Evolutionary conservation across 768 basidiomycete genomes (phyloP).

Genomic region (Mycena alexandri): DNA sequence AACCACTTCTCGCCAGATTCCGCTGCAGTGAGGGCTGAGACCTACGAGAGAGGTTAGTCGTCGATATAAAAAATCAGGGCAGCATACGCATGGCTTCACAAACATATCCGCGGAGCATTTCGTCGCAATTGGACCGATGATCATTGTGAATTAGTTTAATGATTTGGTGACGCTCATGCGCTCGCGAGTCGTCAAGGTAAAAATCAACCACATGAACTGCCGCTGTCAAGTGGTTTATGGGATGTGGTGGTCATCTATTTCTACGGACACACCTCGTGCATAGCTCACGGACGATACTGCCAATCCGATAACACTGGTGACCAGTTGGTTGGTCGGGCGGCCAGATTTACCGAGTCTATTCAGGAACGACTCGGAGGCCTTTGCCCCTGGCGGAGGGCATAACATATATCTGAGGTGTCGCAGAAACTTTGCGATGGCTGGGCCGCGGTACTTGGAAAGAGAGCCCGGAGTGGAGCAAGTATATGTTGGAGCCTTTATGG

Average conservation of each 20-base stretch:
- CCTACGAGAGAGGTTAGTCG: constrained; percentile 40
- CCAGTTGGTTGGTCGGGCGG: constrained; percentile 55
- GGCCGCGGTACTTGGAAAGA: too few species aligned
- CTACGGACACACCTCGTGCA: constrained; percentile 51
- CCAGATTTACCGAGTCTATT: constrained; percentile 49
- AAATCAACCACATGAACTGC: constrained; percentile 65
- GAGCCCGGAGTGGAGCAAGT: too few species aligned
- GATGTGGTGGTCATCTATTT: neutral
- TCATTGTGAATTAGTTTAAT: constrained; percentile 47
- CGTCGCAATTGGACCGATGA: constrained; percentile 45
- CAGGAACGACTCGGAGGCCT: constrained; percentile 55
- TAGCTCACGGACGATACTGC: constrained; percentile 60
- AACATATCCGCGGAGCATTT: constrained; percentile 61
- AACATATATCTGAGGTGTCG: too few species aligned
- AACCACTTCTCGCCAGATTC: constrained; percentile 51
- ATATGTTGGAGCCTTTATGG: constrained; percentile 39
- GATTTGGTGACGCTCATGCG: constrained; percentile 54
- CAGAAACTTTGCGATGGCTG: too few species aligned
- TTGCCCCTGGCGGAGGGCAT: constrained; percentile 41
- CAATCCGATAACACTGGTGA: constrained; percentile 59
- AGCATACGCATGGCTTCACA: constrained; percentile 61
- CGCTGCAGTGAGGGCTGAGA: constrained; percentile 54
- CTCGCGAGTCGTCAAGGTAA: constrained; percentile 59
- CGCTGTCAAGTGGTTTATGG: constrained; percentile 40
- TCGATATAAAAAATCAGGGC: neutral